Conservation (phyloP, 768 basidiomycete species). For the Gloeostereum incarnatum region DNA sequence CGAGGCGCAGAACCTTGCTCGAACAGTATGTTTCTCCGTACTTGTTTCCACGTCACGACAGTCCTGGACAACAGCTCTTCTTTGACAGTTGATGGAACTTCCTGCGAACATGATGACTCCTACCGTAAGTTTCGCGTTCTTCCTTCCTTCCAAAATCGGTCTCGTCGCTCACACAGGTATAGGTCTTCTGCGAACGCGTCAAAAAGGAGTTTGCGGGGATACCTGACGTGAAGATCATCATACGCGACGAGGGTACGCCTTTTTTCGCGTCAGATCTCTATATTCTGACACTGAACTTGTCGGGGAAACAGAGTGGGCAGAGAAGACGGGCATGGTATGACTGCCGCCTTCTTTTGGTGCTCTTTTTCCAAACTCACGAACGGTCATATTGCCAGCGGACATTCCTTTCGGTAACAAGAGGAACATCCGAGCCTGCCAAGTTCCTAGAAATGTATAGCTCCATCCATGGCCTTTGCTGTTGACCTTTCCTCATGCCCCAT, state of each 20-base stretch:
- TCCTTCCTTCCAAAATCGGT: not conserved
- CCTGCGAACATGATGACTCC: slow-evolving; percentile 86
- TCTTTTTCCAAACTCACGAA: no score
- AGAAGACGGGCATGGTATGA: slow-evolving; percentile 71
- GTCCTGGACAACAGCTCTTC: no score
- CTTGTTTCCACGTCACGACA: not conserved
- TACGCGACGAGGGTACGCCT: slow-evolving; percentile 61
- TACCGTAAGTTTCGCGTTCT: slow-evolving; percentile 34
- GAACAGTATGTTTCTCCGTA: slow-evolving; percentile 40
- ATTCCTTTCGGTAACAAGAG: slow-evolving; percentile 82
- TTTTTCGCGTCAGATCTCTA: slow-evolving; percentile 3
- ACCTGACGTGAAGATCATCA: slow-evolving; percentile 56
- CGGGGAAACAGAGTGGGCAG: slow-evolving; percentile 79
- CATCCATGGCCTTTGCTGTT: not conserved
- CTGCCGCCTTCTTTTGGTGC: not conserved
- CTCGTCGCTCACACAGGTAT: not conserved
- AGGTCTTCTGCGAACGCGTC: slow-evolving; percentile 68
- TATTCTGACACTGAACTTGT: slow-evolving; percentile 1
- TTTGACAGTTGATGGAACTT: slow-evolving; percentile 63
- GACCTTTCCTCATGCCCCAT: not conserved
- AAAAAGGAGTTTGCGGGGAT: slow-evolving; percentile 57
- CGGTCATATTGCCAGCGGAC: slow-evolving; percentile 43
- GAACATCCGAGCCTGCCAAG: slow-evolving; percentile 76
- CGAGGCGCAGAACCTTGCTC: slow-evolving; percentile 70
- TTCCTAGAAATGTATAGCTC: slow-evolving; percentile 75